A percentile compares a stretch with the other conserved stretches of the same genome.
phyloP scores from a whole-genome alignment of 257 asterid genomes.

The Jaltomata sinuosa region DNA sequence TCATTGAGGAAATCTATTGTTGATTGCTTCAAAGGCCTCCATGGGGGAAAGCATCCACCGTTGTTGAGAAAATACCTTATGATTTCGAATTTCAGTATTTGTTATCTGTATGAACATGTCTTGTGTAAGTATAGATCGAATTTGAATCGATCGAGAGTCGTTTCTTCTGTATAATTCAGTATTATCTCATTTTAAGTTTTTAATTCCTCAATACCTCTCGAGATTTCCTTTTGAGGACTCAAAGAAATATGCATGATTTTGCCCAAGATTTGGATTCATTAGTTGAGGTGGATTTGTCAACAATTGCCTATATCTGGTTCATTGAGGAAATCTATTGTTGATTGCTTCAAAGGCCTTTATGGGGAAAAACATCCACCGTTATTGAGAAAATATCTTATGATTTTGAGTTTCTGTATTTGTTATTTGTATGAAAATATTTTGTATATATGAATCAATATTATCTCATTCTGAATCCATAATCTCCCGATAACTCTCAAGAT shows the following conservation, averaged over 20 bases:
- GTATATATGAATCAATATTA: too few species aligned
- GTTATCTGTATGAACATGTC: conserved; percentile 9
- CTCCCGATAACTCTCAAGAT: too few species aligned
- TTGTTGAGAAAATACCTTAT: conserved; percentile 62
- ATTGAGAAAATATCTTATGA: conserved; percentile 71
- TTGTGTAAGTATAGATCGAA: not conserved
- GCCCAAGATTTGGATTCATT: conserved; percentile 46
- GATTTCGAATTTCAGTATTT: conserved; percentile 85
- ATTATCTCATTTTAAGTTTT: too few species aligned
- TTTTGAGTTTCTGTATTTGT: conserved; percentile 76
- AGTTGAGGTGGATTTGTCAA: conserved; percentile 65
- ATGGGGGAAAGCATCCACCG: conserved; percentile 28
- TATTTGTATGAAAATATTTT: conserved; percentile 1
- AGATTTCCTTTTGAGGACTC: too few species aligned
- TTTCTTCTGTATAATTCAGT: not conserved
- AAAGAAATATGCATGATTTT: conserved; percentile 50
- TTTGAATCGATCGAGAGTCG: not conserved
- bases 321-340: conserved; percentile 66
- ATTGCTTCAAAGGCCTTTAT: conserved; percentile 40
- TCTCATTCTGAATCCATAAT: too few species aligned
- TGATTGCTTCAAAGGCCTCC: conserved; percentile 45
- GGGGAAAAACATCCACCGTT: conserved; percentile 28
- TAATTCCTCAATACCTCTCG: too few species aligned
- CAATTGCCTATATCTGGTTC: conserved; percentile 77
- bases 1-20: conserved; percentile 68